Percentiles rank a stretch among this genome's conserved stretches.
These are phyloP conservation scores for Daedaleopsis nitida DNA, from an alignment of 768 basidiomycete species.

Conservation along the genomic window DNA sequence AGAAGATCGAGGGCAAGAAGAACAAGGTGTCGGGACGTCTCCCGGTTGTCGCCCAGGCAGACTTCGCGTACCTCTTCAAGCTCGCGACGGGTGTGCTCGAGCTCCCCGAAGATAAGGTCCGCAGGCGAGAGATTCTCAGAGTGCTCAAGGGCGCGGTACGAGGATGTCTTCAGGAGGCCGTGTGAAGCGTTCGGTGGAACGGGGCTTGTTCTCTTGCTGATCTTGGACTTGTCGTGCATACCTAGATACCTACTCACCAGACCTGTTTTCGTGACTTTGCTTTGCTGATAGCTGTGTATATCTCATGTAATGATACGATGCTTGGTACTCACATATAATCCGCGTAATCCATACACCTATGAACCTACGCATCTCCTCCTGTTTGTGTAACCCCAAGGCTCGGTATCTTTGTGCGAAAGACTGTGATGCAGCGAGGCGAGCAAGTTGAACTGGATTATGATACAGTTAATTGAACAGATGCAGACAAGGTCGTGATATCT, in stretches of 20 bases:
- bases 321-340: too few species aligned
- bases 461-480: too few species aligned
- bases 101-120: slow-evolving; percentile 56
- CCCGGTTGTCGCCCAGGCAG: slow-evolving; percentile 83
- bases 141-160: slow-evolving; percentile 51
- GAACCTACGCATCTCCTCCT: too few species aligned
- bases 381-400: too few species aligned
- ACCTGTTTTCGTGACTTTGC: slow-evolving; percentile 7
- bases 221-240: not conserved
- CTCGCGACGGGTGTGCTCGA: slow-evolving; percentile 55
- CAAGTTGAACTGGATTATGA: too few species aligned
- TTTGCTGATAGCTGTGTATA: slow-evolving; percentile 19
- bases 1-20: slow-evolving; percentile 69
- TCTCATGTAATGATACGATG: not conserved
- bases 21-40: slow-evolving; percentile 55
- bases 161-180: slow-evolving; percentile 26
- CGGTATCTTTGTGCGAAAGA: too few species aligned
- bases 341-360: too few species aligned
- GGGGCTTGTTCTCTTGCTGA: not conserved
- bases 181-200: not conserved
- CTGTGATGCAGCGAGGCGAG: too few species aligned
- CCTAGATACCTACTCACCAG: too few species aligned
- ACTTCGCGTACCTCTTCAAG: slow-evolving; percentile 80
- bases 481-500: too few species aligned
- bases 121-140: slow-evolving; percentile 53